These are phyloP conservation scores for Podaxis pistillaris DNA, from an alignment of 768 basidiomycete species.

Conservation along the genomic window DNA sequence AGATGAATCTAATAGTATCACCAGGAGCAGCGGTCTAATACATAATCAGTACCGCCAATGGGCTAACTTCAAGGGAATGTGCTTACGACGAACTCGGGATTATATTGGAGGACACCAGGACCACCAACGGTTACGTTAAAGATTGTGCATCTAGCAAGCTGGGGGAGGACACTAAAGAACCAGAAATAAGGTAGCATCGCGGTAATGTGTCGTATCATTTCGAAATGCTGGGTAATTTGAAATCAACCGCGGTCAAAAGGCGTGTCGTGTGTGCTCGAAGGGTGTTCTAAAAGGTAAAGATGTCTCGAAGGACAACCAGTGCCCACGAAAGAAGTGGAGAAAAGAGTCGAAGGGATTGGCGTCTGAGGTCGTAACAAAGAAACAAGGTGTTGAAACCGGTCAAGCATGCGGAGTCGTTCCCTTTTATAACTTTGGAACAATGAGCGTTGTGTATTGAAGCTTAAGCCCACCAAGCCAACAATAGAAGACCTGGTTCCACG, in stretches of 20 bases:
- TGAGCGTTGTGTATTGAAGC: not conserved
- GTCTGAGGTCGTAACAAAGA: not conserved
- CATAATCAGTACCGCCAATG: not conserved
- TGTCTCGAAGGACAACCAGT: conserved; percentile 4
- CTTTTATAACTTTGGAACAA: conserved; percentile 16
- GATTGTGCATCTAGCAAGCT: conserved; percentile 29
- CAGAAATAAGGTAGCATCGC: conserved; percentile 16
- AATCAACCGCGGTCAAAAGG: not conserved
- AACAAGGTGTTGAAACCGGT: not conserved
- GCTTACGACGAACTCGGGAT: conserved; percentile 41
- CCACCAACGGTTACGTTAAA: conserved; percentile 51
- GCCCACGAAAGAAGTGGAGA: conserved; percentile 6
- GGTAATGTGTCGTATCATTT: conserved; percentile 10
- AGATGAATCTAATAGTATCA: conserved; percentile 48
- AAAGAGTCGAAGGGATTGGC: not conserved
- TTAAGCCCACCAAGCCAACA: not conserved
- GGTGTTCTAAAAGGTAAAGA: conserved; percentile 13
- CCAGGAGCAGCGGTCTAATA: conserved; percentile 43
- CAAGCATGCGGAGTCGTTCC: not conserved
- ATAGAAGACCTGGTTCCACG: not conserved
- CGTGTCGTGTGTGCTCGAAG: conserved; percentile 8
- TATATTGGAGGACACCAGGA: conserved; percentile 35
- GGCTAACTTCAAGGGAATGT: not conserved
- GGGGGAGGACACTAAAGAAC: conserved; percentile 26
- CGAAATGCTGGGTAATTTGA: not conserved